Conservation (phyloP, 139 green algal species). For the Coccomyxa sp. region DNA sequence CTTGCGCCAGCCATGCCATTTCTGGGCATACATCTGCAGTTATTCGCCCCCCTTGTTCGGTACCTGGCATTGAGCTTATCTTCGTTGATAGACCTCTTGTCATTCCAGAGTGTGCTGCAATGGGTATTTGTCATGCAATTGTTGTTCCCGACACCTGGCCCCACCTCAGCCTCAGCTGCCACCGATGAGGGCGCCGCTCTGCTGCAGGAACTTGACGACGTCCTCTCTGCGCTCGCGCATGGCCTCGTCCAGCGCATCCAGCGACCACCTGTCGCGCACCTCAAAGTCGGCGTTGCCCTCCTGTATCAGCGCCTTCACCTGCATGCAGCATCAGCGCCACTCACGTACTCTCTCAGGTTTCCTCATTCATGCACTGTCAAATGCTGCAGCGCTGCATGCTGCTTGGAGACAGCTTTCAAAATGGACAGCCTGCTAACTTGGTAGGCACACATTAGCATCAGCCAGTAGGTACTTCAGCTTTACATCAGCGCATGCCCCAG, state of each 20-base stretch:
- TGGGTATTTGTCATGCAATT: no score
- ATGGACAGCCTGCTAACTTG: background rate
- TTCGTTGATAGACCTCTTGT: no score
- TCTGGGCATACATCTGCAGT: no score
- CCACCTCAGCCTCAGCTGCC: no score
- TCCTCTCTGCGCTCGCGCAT: background rate
- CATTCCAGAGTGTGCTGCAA: no score
- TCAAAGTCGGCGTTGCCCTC: slow-evolving; percentile 16
- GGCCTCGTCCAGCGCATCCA: slow-evolving; percentile 16
- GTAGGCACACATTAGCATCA: background rate
- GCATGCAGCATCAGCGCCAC: background rate
- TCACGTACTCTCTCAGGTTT: background rate
- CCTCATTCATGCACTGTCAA: background rate
- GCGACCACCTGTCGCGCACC: slow-evolving; percentile 17
- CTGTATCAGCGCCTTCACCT: slow-evolving; percentile 22
- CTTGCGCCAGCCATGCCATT: no score
- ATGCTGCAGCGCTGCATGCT: background rate
- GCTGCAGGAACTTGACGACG: background rate
- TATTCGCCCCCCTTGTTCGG: no score
- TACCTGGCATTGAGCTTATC: no score
- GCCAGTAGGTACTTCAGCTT: background rate
- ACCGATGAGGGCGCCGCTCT: background rate
- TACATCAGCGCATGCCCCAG: background rate
- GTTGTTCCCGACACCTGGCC: no score
- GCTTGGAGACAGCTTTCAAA: background rate